A percentile compares a stretch with the other conserved stretches of the same genome.
phyloP scores from a whole-genome alignment of 2,329 filamentous ascomycete genomes.

The Ceratocystis papillata region DNA sequence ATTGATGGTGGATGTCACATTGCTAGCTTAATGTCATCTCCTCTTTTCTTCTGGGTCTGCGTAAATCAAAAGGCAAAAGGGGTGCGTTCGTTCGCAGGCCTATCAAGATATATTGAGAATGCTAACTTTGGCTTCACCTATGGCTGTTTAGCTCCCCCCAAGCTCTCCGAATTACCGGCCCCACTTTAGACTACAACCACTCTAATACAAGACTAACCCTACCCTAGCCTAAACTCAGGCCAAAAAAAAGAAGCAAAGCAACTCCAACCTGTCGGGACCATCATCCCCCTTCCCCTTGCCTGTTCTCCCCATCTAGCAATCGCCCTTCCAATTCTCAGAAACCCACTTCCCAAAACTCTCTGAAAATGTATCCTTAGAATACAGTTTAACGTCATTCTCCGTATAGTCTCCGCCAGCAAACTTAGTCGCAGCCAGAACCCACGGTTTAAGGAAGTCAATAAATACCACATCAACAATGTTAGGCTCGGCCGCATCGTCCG shows the following conservation, averaged over 20 bases:
- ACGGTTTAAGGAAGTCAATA: constrained; percentile 79
- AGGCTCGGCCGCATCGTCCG: constrained; percentile 40
- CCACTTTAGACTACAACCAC: constrained; percentile 6
- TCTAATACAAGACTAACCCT: background rate
- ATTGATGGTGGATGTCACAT: no score
- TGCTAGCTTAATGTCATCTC: no score
- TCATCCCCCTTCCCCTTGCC: background rate
- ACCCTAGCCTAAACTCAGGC: background rate
- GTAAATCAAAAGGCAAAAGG: no score
- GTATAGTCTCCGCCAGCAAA: constrained; percentile 44
- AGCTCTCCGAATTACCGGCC: background rate
- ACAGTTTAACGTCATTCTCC: constrained; percentile 39
- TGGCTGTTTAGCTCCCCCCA: background rate
- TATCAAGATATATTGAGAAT: background rate
- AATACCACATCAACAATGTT: constrained; percentile 79
- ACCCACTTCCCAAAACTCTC: constrained; percentile 49
- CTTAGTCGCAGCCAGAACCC: constrained; percentile 64
- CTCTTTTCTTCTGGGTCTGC: no score
- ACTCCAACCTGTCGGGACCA: no score
- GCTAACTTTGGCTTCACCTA: background rate
- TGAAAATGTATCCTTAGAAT: constrained; percentile 46
- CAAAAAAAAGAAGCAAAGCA: no score
- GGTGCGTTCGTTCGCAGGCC: no score
- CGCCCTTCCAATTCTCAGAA: constrained; percentile 44
- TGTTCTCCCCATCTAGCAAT: constrained; percentile 32